These are phyloP conservation scores for Batrachochytrium dendrobatidis DNA, from an alignment of 371 early-diverging fungal genomes.

Conservation along the genomic window DNA sequence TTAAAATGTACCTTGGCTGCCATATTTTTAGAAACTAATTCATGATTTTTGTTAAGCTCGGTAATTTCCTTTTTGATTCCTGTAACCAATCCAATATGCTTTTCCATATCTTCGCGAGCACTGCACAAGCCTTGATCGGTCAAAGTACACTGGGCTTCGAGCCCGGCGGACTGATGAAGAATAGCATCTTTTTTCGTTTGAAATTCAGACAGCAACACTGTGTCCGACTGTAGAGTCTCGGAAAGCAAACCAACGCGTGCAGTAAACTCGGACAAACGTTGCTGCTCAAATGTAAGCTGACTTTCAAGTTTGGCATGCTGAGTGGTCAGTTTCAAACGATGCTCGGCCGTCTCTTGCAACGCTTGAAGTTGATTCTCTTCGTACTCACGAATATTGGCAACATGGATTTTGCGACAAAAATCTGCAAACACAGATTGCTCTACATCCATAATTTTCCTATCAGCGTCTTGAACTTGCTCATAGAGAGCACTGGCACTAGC, in stretches of 20 bases:
- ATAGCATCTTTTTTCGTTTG: neutral
- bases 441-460: conserved; percentile 48
- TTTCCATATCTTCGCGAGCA: neutral
- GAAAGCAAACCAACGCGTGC: conserved; percentile 52
- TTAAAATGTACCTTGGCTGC: too few relatives aligned
- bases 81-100: neutral
- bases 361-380: conserved; percentile 64
- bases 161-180: neutral
- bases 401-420: conserved; percentile 65
- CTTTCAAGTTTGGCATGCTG: conserved; percentile 61
- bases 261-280: conserved; percentile 58
- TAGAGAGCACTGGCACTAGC: conserved; percentile 17
- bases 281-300: conserved; percentile 60
- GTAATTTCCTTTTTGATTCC: neutral
- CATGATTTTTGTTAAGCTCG: neutral
- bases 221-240: conserved; percentile 21
- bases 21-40: neutral
- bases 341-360: conserved; percentile 63
- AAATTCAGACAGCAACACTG: conserved; percentile 34
- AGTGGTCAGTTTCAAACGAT: conserved; percentile 62
- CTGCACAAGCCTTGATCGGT: neutral
- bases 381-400: conserved; percentile 77
- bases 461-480: conserved; percentile 42
- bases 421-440: conserved; percentile 69
- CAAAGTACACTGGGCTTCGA: neutral